phyloP scores from a whole-genome alignment of 176 grass and related monocot genomes.

The Hordeum marinum region DNA sequence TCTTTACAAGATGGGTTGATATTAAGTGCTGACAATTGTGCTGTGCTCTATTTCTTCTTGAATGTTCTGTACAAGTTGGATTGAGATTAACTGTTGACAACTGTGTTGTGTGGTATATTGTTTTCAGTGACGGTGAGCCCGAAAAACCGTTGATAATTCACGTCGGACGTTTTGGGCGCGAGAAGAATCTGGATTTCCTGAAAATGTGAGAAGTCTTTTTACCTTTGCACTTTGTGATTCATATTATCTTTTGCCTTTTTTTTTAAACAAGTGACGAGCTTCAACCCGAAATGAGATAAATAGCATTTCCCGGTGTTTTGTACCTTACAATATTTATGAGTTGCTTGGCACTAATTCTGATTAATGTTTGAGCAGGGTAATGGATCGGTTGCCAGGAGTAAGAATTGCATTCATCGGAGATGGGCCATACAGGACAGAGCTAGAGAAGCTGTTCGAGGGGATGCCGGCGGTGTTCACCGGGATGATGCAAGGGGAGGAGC shows the following conservation, averaged over 20 bases:
- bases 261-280: not conserved
- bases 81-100: not conserved
- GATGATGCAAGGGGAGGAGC: constrained; percentile 84
- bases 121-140: constrained; percentile 67
- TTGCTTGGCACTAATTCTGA: not conserved
- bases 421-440: constrained; percentile 80
- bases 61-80: not conserved
- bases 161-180: constrained; percentile 80
- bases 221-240: not conserved
- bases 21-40: not conserved
- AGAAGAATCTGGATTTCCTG: constrained; percentile 93
- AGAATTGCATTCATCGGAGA: constrained; percentile 93
- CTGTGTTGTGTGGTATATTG: constrained; percentile 24
- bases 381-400: constrained; percentile 81
- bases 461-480: constrained; percentile 82
- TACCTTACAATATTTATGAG: not conserved
- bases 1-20: not conserved
- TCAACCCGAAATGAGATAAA: not conserved
- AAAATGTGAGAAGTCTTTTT: constrained; percentile 49
- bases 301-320: not conserved
- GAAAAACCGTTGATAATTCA: constrained; percentile 87
- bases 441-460: constrained; percentile 86
- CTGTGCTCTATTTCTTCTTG: not conserved
- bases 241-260: not conserved
- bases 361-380: constrained; percentile 57